Percentiles rank a stretch among this genome's conserved stretches.
These are phyloP conservation scores for Gossypium stocksii DNA, from an alignment of 345 rosid species.

Conservation along the genomic window DNA sequence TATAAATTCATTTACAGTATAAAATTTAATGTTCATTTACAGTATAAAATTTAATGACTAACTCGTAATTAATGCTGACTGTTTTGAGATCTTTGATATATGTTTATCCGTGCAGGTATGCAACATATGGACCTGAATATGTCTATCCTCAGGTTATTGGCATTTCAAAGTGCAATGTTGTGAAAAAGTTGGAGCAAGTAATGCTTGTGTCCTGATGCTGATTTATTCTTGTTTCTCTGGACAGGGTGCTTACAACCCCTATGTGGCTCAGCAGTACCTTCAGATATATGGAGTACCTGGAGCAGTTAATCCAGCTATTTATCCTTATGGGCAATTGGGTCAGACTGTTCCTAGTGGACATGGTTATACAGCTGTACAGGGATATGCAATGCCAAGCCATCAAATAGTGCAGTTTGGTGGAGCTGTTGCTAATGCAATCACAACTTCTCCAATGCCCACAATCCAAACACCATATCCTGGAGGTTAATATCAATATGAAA, in stretches of 20 bases:
- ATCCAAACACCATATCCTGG: constrained; percentile 71
- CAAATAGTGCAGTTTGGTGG: constrained; percentile 66
- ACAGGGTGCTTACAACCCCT: constrained; percentile 70
- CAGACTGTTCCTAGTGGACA: constrained; percentile 64
- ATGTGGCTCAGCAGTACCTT: constrained; percentile 74
- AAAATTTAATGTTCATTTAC: not conserved
- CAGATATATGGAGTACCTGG: constrained; percentile 79
- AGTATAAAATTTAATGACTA: not conserved
- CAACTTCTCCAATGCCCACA: constrained; percentile 59
- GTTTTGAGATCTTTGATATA: constrained; percentile 3
- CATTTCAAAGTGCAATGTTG: not conserved
- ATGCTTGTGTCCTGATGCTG: not conserved
- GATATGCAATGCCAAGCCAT: constrained; percentile 69
- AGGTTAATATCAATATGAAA: constrained; percentile 25
- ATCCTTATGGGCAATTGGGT: constrained; percentile 68
- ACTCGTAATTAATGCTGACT: constrained; percentile 2
- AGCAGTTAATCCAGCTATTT: constrained; percentile 47
- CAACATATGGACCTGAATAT: constrained; percentile 75
- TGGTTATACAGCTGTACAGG: constrained; percentile 61
- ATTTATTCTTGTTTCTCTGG: constrained; percentile 9
- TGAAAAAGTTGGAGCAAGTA: not conserved
- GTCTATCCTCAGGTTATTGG: constrained; percentile 70
- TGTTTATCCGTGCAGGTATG: constrained; percentile 47
- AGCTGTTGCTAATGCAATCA: constrained; percentile 47
- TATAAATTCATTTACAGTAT: not conserved